Evolutionary conservation across 306 rosid genomes (phyloP).

Genomic region (Cicer arietinum): DNA sequence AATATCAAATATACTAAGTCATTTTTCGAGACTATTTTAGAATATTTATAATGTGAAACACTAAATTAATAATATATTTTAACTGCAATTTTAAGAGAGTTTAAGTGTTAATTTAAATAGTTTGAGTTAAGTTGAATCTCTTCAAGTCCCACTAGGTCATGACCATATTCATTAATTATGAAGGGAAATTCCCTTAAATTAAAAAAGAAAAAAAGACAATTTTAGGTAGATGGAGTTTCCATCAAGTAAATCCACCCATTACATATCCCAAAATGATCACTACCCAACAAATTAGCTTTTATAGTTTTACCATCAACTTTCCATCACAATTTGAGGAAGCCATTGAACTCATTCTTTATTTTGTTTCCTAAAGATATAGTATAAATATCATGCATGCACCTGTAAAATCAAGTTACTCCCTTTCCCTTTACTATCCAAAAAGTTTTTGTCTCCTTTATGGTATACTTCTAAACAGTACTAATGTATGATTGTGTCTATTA

Average conservation of each 20-base stretch:
- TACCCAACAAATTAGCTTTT: neutral
- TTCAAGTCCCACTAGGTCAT: neutral
- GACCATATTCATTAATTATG: neutral
- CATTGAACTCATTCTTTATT: neutral
- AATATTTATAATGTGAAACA: too few relatives aligned
- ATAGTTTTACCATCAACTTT: neutral
- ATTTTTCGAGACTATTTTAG: too few relatives aligned
- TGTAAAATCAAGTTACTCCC: neutral
- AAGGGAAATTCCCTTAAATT: neutral
- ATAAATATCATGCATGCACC: neutral
- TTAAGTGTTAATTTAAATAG: too few relatives aligned
- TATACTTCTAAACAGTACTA: neutral
- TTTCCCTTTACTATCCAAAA: neutral
- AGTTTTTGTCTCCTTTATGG: neutral
- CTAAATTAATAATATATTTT: too few relatives aligned
- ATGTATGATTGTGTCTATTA: neutral
- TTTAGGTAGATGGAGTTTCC: neutral
- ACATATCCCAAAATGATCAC: neutral
- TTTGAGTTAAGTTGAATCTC: too few relatives aligned
- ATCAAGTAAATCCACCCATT: neutral
- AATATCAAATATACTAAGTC: too few relatives aligned
- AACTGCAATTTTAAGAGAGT: too few relatives aligned
- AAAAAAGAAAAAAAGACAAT: neutral
- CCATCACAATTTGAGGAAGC: neutral
- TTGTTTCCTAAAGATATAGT: neutral